phyloP scores from a whole-genome alignment of 2,329 filamentous ascomycete genomes.

The Truncatella angustata region DNA sequence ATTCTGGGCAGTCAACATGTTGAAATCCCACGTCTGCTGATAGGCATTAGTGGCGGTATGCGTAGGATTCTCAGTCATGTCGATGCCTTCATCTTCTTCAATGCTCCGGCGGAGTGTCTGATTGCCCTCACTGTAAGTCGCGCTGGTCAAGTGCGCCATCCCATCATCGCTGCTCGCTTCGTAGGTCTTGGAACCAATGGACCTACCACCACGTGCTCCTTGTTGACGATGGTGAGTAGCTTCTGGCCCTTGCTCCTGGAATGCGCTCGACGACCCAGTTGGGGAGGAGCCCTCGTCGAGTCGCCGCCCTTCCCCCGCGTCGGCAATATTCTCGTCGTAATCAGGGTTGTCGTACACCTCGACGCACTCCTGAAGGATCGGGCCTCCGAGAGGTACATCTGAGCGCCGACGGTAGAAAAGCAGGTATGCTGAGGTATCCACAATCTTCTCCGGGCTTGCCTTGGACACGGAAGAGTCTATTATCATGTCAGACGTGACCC shows the following conservation, averaged over 20 bases:
- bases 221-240: slow-evolving; percentile 60
- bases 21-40: slow-evolving; percentile 45
- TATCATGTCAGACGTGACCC: neutral
- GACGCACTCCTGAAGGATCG: slow-evolving; percentile 69
- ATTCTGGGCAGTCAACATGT: slow-evolving; percentile 28
- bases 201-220: slow-evolving; percentile 56
- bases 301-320: slow-evolving; percentile 79
- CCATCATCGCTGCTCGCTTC: slow-evolving; percentile 19
- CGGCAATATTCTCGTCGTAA: slow-evolving; percentile 42
- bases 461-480: slow-evolving; percentile 73
- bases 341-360: slow-evolving; percentile 57
- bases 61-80: slow-evolving; percentile 33
- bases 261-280: slow-evolving; percentile 90
- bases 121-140: slow-evolving; percentile 19
- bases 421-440: slow-evolving; percentile 81
- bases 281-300: slow-evolving; percentile 81
- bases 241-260: slow-evolving; percentile 63
- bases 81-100: slow-evolving; percentile 47
- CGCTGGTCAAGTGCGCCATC: slow-evolving; percentile 16
- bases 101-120: slow-evolving; percentile 39
- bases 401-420: slow-evolving; percentile 93
- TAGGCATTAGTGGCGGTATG: slow-evolving; percentile 21
- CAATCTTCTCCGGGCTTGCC: slow-evolving; percentile 59
- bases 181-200: slow-evolving; percentile 15
- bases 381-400: slow-evolving; percentile 72